phyloP scores from a whole-genome alignment of 1,284 basidiomycete genomes.

The Naganishia liquefaciens region DNA sequence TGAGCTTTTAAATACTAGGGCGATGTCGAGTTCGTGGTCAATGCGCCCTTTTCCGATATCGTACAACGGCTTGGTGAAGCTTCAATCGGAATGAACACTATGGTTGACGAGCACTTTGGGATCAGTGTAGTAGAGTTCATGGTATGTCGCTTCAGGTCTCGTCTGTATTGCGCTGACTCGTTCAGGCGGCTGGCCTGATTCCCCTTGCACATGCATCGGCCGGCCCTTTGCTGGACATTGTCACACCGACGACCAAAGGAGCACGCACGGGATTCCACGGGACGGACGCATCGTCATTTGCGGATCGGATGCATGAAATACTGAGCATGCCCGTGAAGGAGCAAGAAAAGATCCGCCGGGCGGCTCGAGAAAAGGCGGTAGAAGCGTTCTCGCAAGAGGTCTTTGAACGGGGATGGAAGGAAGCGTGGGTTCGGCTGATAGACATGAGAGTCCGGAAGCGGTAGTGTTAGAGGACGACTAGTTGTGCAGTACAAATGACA shows the following conservation, averaged over 20 bases:
- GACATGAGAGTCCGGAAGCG: conserved; percentile 12
- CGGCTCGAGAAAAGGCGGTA: conserved; percentile 70
- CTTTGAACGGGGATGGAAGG: conserved; percentile 71
- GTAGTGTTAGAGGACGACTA: background rate
- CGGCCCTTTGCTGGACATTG: conserved; percentile 87
- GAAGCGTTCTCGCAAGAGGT: conserved; percentile 72
- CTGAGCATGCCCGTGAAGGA: conserved; percentile 63
- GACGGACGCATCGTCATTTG: conserved; percentile 67
- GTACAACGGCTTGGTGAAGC: conserved; percentile 69
- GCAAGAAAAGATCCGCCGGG: conserved; percentile 64
- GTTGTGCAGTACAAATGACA: too few species aligned
- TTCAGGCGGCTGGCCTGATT: conserved; percentile 86
- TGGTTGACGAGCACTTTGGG: conserved; percentile 99
- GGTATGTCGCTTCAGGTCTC: conserved; percentile 58
- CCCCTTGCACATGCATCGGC: conserved; percentile 91
- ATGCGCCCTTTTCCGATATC: conserved; percentile 74
- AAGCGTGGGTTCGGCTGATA: conserved; percentile 42
- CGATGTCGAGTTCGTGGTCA: conserved; percentile 76
- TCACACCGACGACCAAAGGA: conserved; percentile 76
- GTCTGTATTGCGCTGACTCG: conserved; percentile 7
- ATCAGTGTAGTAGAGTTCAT: conserved; percentile 98
- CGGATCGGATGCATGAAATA: conserved; percentile 66
- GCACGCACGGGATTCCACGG: conserved; percentile 75
- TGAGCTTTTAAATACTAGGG: conserved; percentile 54
- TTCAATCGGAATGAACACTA: conserved; percentile 87